phyloP scores from a whole-genome alignment of 208 protist species.

The Leishmania guyanensis region DNA sequence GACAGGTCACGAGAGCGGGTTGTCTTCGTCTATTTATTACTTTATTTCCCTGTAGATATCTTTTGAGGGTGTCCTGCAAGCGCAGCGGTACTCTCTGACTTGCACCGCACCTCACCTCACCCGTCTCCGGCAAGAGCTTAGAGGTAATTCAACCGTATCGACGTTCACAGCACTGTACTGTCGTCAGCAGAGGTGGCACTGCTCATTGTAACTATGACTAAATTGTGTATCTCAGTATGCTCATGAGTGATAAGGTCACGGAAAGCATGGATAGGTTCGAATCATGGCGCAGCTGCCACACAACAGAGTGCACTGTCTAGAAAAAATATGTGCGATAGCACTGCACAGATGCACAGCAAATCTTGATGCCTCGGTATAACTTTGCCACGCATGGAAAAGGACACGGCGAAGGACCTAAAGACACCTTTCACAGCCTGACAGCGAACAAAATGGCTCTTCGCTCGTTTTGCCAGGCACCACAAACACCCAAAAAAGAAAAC shows the following conservation, averaged over 20 bases:
- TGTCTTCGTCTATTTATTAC: background rate
- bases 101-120: background rate
- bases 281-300: conserved; percentile 10
- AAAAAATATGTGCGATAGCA: background rate
- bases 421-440: conserved; percentile 12
- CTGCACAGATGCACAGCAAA: background rate
- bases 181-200: no score
- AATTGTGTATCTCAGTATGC: conserved; percentile 30
- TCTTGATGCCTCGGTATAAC: conserved; percentile 40
- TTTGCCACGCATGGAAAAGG: conserved; percentile 13
- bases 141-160: background rate
- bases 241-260: conserved; percentile 28
- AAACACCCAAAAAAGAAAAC: background rate
- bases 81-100: background rate
- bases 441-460: no score
- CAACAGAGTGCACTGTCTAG: background rate
- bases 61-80: background rate
- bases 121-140: background rate
- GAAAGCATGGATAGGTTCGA: conserved; percentile 35
- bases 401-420: conserved; percentile 34
- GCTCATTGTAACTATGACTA: conserved; percentile 33
- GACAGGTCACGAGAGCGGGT: background rate
- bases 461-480: background rate
- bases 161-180: background rate
- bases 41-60: background rate